Percentiles rank a stretch among this genome's conserved stretches.
Conservation (phyloP, 495 filamentous ascomycete genomes). For the Aspergillus bertholletiae region DNA sequence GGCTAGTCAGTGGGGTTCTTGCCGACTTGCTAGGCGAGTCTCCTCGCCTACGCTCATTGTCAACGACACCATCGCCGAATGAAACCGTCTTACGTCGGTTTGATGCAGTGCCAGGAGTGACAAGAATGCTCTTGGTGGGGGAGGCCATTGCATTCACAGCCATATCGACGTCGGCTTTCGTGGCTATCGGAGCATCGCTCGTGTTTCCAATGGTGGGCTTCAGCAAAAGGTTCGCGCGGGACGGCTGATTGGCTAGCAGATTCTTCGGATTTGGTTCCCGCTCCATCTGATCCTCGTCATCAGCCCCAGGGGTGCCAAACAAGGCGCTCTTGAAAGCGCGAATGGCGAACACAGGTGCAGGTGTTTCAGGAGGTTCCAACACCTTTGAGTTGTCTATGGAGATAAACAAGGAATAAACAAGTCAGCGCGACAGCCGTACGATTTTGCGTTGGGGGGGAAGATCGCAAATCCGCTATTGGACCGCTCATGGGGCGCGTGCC, state of each 20-base stretch:
- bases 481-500: slow-evolving; percentile 4
- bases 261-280: slow-evolving; percentile 16
- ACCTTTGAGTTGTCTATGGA: slow-evolving; percentile 34
- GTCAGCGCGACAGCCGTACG: slow-evolving; percentile 13
- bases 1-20: slow-evolving; percentile 52
- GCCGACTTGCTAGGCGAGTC: slow-evolving; percentile 26
- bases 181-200: slow-evolving; percentile 23
- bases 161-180: slow-evolving; percentile 22
- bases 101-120: slow-evolving; percentile 82
- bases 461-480: slow-evolving; percentile 11
- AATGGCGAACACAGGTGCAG: slow-evolving; percentile 88
- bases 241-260: slow-evolving; percentile 16
- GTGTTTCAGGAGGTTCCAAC: slow-evolving; percentile 78
- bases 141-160: slow-evolving; percentile 43
- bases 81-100: slow-evolving; percentile 85
- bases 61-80: slow-evolving; percentile 68
- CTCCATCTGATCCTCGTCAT: slow-evolving; percentile 29
- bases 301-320: slow-evolving; percentile 76
- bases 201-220: slow-evolving; percentile 18
- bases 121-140: slow-evolving; percentile 76
- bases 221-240: slow-evolving; percentile 18
- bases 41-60: slow-evolving; percentile 52
- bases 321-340: slow-evolving; percentile 88
- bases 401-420: slow-evolving; percentile 10
- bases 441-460: neutral